Base-by-base conservation (phyloP, 2,329 filamentous ascomycete species). In the Tolypocladium ovalisporum region DNA sequence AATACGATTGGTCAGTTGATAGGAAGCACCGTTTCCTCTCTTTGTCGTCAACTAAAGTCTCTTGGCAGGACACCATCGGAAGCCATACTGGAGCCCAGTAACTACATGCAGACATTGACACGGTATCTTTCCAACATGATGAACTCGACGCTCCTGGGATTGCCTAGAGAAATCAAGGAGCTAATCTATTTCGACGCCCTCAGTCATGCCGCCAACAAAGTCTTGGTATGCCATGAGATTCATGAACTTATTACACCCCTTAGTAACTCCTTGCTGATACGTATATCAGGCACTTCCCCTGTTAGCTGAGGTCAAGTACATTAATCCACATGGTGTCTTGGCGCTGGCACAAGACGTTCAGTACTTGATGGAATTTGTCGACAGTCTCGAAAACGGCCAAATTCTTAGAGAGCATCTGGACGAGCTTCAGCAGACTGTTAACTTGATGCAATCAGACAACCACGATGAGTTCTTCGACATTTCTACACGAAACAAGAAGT, bases 391-490 rank as follows among this genome's bases (percentile, higher is more conserved):
- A 62, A 93, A 95, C 62, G 81, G 83, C 8, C 86, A 87, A n/a
- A 92, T 96, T 73, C 77, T 99, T 22, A 82, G 88, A 61, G 88
- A 93, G 67, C 94, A 95, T 63, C 76, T 99, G 44, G 92, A 96
- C 65, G 94, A 97, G 74, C 78, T 99, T 39, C 87, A 93, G 64
- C 94, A 99, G 75, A 97, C 94, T 1, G 87, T 96, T 51, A 85
- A 89, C 59, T 79, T 99, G 32, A 88, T 99, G 81, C 85, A 89
- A 67, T 83, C 82, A 1, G 90, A 96, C 47, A 96, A 96, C 65
- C 84, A 90, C n/a, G 92, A 97, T 62, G 93, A 97, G 71, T 99
- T 96, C 72, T 99, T 94, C 70, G 94, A 99, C 68, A 87, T 94
- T 54, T 88, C 87, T 7, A 89, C 87, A 17, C 79, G 91, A 55